Evolutionary conservation across 495 filamentous ascomycete species (phyloP), one percentile per base, ranked within the genome.

Genomic region (Platismatia glauca): DNA sequence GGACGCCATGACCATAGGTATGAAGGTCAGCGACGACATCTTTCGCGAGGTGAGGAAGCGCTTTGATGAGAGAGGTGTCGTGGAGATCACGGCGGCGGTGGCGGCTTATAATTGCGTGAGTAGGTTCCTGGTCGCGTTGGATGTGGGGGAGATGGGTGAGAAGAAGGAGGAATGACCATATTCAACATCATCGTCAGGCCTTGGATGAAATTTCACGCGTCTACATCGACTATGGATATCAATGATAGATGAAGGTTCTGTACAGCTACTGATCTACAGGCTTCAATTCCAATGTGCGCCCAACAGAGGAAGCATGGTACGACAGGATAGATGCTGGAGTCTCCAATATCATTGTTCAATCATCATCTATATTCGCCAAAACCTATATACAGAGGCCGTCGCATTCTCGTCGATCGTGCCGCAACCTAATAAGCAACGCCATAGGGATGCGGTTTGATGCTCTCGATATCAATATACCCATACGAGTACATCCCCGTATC

Each of bases 41-140:
- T 92, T 91, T 74, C 80, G 63, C 46, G 71, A 70, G 67, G 61
- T 93, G 67, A 86, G 77, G 73, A 69, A 58, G 34, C 57, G 75
- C 27, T 93, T 89, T 66, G 73, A 67, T 24, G 85, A 90, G 60
- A 78, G 78, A 72, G 85, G 90, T 76, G 75, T 89, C 39, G 87
- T 92, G 39, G 89, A 94, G 77, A 79, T 91, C 64, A 89, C 86
- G 60, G 83, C 89, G 20, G 90, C 87, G 31, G 83, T 87, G 64
- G 89, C 86, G n/a, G 84, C 83, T 35, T 95, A 96, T 71, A 95
- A 95, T 71, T 91, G 88, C 72, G 90, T 96, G 15, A 89, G 86
- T 67, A 79, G 90, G 55, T 93, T 95, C 68, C 73, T 95, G 65
- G 89, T 95, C 37, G 89, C 89, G 24, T 70, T 96, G 65, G 86